These are phyloP conservation scores for Diplodia scrobiculata DNA, from an alignment of 2,329 filamentous ascomycete genomes.

Conservation along the genomic window DNA sequence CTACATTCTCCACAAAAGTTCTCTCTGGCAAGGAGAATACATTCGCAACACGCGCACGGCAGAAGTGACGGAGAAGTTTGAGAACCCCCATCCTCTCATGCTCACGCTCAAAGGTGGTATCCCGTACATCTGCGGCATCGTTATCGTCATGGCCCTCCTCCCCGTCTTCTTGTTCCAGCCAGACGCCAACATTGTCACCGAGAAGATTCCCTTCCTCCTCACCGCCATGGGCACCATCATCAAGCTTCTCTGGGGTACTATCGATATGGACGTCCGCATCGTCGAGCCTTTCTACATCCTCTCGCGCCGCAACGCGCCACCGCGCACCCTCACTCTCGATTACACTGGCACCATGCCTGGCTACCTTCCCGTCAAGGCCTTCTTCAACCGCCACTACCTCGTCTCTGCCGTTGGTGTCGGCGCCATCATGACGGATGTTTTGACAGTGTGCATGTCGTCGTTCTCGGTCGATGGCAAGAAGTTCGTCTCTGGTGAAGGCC, in stretches of 20 bases:
- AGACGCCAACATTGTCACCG: slow-evolving; percentile 56
- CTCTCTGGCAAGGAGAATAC: slow-evolving; percentile 65
- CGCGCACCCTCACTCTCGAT: slow-evolving; percentile 68
- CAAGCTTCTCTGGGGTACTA: slow-evolving; percentile 67
- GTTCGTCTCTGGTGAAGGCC: slow-evolving; percentile 51
- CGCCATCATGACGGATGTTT: slow-evolving; percentile 70
- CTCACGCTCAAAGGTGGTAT: slow-evolving; percentile 62
- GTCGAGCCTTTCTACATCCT: slow-evolving; percentile 75
- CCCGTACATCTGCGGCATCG: slow-evolving; percentile 61
- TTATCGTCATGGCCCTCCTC: slow-evolving; percentile 60
- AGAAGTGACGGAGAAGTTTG: slow-evolving; percentile 51
- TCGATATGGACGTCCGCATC: slow-evolving; percentile 71
- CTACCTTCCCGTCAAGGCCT: slow-evolving; percentile 63
- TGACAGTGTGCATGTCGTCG: slow-evolving; percentile 69
- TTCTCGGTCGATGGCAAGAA: slow-evolving; percentile 66
- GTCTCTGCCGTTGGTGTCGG: slow-evolving; percentile 70
- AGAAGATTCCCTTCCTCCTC: slow-evolving; percentile 65
- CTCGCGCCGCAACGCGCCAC: slow-evolving; percentile 64
- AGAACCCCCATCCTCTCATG: slow-evolving; percentile 67
- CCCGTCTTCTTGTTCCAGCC: slow-evolving; percentile 64
- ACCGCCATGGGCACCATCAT: slow-evolving; percentile 67
- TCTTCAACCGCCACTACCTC: slow-evolving; percentile 65
- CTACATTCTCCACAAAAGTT: slow-evolving; percentile 71
- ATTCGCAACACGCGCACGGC: slow-evolving; percentile 53
- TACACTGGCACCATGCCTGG: slow-evolving; percentile 73